Conservation (phyloP, 768 basidiomycete species). For the Plicaturopsis crispa region DNA sequence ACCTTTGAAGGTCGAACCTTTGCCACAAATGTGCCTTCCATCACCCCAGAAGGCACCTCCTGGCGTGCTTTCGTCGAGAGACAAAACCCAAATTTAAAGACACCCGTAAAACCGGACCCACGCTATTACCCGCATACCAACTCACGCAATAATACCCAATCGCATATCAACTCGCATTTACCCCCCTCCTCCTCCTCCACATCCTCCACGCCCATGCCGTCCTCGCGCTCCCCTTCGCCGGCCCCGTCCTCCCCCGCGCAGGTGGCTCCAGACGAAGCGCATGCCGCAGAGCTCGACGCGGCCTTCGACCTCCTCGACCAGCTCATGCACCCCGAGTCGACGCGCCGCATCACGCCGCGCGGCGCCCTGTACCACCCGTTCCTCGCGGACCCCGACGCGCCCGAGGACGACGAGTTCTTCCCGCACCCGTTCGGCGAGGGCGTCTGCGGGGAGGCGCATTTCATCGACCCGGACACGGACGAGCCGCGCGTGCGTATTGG, state of each 20-base stretch:
- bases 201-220: constrained; percentile 9
- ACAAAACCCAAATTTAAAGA: constrained; percentile 66
- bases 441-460: constrained; percentile 56
- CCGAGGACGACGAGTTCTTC: constrained; percentile 56
- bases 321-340: constrained; percentile 72
- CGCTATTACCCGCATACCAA: constrained; percentile 46
- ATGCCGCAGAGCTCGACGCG: constrained; percentile 47
- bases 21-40: constrained; percentile 79
- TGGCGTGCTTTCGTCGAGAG: constrained; percentile 72
- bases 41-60: constrained; percentile 56
- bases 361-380: constrained; percentile 77
- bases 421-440: constrained; percentile 68
- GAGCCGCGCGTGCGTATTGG: constrained; percentile 44
- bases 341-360: constrained; percentile 68
- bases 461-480: constrained; percentile 47
- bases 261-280: constrained; percentile 27
- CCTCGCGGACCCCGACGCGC: constrained; percentile 39
- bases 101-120: constrained; percentile 40
- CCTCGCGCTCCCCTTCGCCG: constrained; percentile 15
- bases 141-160: constrained; percentile 11
- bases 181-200: constrained; percentile 12
- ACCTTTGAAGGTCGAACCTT: constrained; percentile 72
- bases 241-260: constrained; percentile 12
- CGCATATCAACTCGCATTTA: constrained; percentile 6
- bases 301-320: constrained; percentile 73